These are phyloP conservation scores for Hypomontagnella submonticulosa DNA, from an alignment of 495 filamentous ascomycete species.

Conservation along the genomic window DNA sequence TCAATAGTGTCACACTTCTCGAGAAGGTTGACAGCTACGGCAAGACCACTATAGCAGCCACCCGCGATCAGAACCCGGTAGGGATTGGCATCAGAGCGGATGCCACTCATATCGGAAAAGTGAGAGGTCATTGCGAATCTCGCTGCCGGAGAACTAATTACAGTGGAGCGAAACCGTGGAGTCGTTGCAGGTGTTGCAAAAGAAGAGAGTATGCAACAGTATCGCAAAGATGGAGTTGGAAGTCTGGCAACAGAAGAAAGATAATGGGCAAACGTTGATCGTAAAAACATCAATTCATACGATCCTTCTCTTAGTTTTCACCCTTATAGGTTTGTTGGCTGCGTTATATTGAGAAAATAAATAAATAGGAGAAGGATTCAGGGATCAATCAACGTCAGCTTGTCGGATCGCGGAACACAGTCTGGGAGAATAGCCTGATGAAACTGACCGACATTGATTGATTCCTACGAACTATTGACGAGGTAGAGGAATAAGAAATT, in stretches of 20 bases:
- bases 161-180: constrained; percentile 24
- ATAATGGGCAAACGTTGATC: constrained; percentile 14
- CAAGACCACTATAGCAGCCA: constrained; percentile 73
- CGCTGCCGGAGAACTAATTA: constrained; percentile 17
- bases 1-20: constrained; percentile 63
- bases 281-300: constrained; percentile 21
- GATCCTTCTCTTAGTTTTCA: constrained; percentile 3
- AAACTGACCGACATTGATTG: constrained; percentile 22
- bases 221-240: constrained; percentile 27
- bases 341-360: constrained; percentile 20
- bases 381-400: constrained; percentile 28
- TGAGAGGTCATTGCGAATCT: constrained; percentile 32
- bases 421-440: constrained; percentile 32
- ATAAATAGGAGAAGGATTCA: constrained; percentile 5
- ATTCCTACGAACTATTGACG: constrained; percentile 13
- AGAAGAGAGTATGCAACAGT: constrained; percentile 17
- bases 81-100: constrained; percentile 34
- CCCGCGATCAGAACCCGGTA: constrained; percentile 66
- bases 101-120: constrained; percentile 18
- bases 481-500: constrained; percentile 23
- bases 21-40: constrained; percentile 67
- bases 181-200: constrained; percentile 8
- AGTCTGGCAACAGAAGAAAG: constrained; percentile 17
- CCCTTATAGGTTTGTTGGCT: not conserved
- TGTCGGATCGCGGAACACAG: constrained; percentile 27